Percentiles rank a stretch among this genome's conserved stretches.
phyloP scores from a whole-genome alignment of 768 basidiomycete species.

The Scleroderma bovista region DNA sequence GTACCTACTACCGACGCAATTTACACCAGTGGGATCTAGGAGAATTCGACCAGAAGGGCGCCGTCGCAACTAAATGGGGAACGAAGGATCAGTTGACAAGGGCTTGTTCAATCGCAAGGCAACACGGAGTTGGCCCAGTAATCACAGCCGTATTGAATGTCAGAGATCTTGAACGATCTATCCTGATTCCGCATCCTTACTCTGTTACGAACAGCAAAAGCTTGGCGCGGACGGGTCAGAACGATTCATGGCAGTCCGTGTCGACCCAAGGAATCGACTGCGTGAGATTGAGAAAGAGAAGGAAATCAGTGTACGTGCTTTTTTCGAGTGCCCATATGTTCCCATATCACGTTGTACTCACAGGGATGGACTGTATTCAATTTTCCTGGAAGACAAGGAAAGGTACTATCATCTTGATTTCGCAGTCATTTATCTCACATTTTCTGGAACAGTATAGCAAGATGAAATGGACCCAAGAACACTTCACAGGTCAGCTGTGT shows the following conservation, averaged over 20 bases:
- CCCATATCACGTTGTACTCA: constrained; percentile 1
- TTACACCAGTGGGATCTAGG: constrained; percentile 76
- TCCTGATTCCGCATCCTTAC: constrained; percentile 2
- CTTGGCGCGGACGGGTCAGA: constrained; percentile 79
- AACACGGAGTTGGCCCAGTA: constrained; percentile 65
- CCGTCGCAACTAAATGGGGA: constrained; percentile 77
- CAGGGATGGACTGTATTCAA: constrained; percentile 84
- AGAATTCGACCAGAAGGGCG: constrained; percentile 75
- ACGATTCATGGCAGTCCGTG: constrained; percentile 61
- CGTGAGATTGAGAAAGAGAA: constrained; percentile 51
- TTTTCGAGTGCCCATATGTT: not conserved
- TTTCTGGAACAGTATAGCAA: constrained; percentile 53
- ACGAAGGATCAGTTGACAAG: constrained; percentile 71
- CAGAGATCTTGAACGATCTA: constrained; percentile 12
- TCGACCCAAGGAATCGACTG: constrained; percentile 62
- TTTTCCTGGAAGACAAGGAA: constrained; percentile 69
- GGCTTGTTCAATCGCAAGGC: constrained; percentile 61
- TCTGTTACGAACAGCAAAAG: constrained; percentile 52
- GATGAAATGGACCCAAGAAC: constrained; percentile 68
- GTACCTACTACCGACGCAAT: not conserved
- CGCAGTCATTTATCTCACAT: not conserved
- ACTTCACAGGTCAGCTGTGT: constrained; percentile 60
- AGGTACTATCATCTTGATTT: constrained; percentile 39
- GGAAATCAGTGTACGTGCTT: constrained; percentile 60
- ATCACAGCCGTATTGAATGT: constrained; percentile 92